Percentiles rank a stretch among this genome's conserved stretches.
phyloP scores from a whole-genome alignment of 2,329 filamentous ascomycete species.

The Xylaria sp. region DNA sequence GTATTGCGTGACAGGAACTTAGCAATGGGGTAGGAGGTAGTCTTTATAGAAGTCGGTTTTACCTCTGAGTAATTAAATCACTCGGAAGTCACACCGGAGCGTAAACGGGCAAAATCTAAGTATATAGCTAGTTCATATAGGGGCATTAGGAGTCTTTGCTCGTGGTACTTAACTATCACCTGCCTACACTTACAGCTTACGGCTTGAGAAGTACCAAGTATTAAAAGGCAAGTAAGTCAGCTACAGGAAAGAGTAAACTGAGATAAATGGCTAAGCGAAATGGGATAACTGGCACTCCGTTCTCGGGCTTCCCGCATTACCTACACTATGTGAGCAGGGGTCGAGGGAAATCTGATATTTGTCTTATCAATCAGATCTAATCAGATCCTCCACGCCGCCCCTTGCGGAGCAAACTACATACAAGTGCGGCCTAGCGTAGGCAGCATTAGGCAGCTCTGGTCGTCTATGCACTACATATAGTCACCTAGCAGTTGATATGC shows the following conservation, averaged over 20 bases:
- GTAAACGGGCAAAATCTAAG: neutral
- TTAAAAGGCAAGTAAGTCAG: neutral
- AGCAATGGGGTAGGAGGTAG: neutral
- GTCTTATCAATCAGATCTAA: slow-evolving; percentile 41
- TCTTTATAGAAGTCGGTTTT: neutral
- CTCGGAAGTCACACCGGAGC: neutral
- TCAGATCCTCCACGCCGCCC: slow-evolving; percentile 26
- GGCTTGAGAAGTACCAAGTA: neutral
- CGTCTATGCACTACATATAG: too few species aligned
- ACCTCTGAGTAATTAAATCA: neutral
- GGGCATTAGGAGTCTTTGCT: neutral
- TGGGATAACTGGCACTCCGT: slow-evolving; percentile 4
- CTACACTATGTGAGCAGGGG: neutral
- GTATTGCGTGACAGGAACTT: neutral
- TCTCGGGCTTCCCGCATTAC: neutral
- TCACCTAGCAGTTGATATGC: neutral
- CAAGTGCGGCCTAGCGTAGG: neutral
- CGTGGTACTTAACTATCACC: neutral
- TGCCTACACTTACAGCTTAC: neutral
- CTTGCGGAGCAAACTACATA: neutral
- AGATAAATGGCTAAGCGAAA: slow-evolving; percentile 10
- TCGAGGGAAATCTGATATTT: neutral
- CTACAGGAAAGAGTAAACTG: neutral
- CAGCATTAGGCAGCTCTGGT: slow-evolving; percentile 7
- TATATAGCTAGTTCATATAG: neutral